Evolutionary conservation across 2,329 filamentous ascomycete species (phyloP), one percentile per base, ranked within the genome.

Genomic region (Cladorrhinum sp.): DNA sequence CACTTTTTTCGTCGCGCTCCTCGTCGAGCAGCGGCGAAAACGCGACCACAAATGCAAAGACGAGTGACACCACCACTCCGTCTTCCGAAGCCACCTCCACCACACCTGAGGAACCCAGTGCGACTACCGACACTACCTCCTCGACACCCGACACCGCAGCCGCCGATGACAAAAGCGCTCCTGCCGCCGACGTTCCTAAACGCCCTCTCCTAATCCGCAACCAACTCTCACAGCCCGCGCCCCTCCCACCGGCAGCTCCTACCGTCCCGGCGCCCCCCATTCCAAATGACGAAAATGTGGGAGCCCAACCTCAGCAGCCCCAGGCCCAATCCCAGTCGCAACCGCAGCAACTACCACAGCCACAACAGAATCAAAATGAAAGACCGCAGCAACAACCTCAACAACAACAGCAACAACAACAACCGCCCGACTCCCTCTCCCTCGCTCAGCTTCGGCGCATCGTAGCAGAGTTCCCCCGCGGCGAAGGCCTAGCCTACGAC

Each of bases 401-500:
- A 8, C 52, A 55, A 24, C 54, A 51, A n/a, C 25, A 48, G 23
- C 61, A 64, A 23, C 53, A 61, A 27, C 72, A 71, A 27, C 73
- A 74, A 55, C 80, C 78, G 7, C 84, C 71, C 23, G 89, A 93
- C 75, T 93, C 90, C 16, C 79, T 93, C 25, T 93, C 89, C 32
- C 78, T 93, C 49, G 82, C 86, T 62, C 90, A 93, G 74, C 79
- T 93, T 54, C 84, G 85, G 65, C 85, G 85, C 65, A 83, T 93
- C 57, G 88, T 93, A 18, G 84, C 86, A 64, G 90, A 93, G 61
- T 86, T 91, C 66, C 89, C 89, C 16, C 85, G 84, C 64, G 72
- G 81, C 55, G 89, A 92, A 66, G 84, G 88, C 54, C 79, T 83
- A 49, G 85, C 86, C 10, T 99, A 99, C 78, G 92, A 95, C 62